These are phyloP conservation scores for Boechera retrofracta DNA, from an alignment of 345 rosid genomes.

Conservation along the genomic window DNA sequence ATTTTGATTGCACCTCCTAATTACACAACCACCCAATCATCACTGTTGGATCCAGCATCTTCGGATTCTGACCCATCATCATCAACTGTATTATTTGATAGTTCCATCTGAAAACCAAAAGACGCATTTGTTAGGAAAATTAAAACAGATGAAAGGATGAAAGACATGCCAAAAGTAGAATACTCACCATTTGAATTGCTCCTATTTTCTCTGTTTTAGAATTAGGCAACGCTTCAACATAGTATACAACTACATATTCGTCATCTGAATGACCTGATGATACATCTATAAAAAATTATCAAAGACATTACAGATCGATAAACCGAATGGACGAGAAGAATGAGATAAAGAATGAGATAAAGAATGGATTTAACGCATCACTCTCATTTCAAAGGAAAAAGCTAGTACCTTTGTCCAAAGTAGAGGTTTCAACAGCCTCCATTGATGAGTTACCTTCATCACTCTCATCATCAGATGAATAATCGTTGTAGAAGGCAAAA, in stretches of 20 bases:
- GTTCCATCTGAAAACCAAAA: conserved; percentile 20
- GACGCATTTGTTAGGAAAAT: neutral
- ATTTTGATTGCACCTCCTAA: neutral
- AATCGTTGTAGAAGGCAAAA: conserved; percentile 8
- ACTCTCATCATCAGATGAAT: conserved; percentile 8
- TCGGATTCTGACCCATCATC: conserved; percentile 5
- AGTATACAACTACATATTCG: conserved; percentile 31
- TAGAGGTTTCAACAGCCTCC: neutral
- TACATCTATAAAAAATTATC: neutral
- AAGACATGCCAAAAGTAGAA: conserved; percentile 10
- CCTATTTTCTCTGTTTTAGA: conserved; percentile 18
- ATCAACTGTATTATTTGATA: conserved; percentile 19
- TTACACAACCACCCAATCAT: conserved; percentile 40
- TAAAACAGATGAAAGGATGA: neutral
- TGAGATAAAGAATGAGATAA: neutral
- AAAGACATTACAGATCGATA: conserved; percentile 5
- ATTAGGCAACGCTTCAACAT: neutral
- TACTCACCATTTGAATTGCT: conserved; percentile 41
- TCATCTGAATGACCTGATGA: conserved; percentile 28
- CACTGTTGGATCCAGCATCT: conserved; percentile 1
- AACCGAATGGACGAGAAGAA: neutral
- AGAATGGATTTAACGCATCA: neutral
- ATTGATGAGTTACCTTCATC: conserved; percentile 9
- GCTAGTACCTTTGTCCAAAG: conserved; percentile 19
- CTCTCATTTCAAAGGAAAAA: neutral